Base-by-base conservation (phyloP, 441 rosid genomes). In the Jatropha multifida region DNA sequence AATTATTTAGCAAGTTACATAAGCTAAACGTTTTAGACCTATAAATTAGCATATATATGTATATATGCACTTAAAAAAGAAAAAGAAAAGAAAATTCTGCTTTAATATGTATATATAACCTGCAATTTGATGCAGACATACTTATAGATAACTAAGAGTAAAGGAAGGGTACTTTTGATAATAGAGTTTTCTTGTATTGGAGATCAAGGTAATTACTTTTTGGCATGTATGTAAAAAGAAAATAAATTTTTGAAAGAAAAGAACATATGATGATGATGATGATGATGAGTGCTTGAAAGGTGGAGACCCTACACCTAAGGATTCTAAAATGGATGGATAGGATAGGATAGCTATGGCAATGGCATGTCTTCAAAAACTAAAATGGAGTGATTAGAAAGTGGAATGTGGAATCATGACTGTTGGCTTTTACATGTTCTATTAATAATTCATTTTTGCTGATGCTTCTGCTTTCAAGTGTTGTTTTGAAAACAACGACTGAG, bases 391-490 rank as follows among this genome's bases (percentile, higher is more conserved):
- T 51, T 65, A 69, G 18, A 52, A 74, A 23, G 52, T 65, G 62
- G 63, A 37, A 55, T 26, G 14, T 12, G 4, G 63, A 26, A 8
- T n/a, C 10, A 59, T 26, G 32, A 59, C 11, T 59, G 63, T 1
- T 58, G 69, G 38, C 4, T 46, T 61, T 42, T 32, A 73, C 48
- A 63, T 27, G 20, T 46, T 59, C 54, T 44, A 9, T 55, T 5
- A 69, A 76, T 2, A 56, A 41, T 32, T 23, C 59, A 23, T 12
- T 40, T 69, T 18, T 49, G 63, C 14, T 69, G 74, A 72, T 52
- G 56, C 62, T 66, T 70, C 60, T 14, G 65, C 59, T 66, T 72
- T 76, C 82, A 66, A 69, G 69, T 64, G 55, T 74, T 48, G n/a
- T 44, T 77, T 62, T 74, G 82, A 76, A 61, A 59, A 49, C 52